Evolutionary conservation across 1,284 basidiomycete genomes (phyloP).

Genomic region (Trichosporon ovoides): DNA sequence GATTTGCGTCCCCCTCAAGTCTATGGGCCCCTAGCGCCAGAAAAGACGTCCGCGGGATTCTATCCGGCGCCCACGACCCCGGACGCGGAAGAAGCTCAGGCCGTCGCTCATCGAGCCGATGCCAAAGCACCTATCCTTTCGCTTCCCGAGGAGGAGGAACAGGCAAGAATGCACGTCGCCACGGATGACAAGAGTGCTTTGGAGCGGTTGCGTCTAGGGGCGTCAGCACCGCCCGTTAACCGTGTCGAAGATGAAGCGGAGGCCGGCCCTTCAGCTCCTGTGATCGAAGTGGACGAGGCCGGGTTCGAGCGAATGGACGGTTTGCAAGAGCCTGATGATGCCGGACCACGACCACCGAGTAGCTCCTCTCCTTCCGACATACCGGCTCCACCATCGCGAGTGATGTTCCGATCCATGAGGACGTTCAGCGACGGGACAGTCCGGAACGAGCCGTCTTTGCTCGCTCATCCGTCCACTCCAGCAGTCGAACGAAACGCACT

Average conservation of each 20-base stretch:
- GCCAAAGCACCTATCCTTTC: slow-evolving; percentile 29
- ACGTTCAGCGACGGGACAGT: slow-evolving; percentile 9
- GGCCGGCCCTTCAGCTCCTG: slow-evolving; percentile 31
- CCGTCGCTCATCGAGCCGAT: slow-evolving; percentile 36
- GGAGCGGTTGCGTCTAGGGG: slow-evolving; percentile 41
- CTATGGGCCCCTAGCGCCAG: slow-evolving; percentile 16
- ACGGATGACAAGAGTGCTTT: slow-evolving; percentile 48
- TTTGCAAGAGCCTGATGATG: not conserved
- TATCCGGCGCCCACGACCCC: slow-evolving; percentile 47
- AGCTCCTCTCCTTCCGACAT: slow-evolving; percentile 9
- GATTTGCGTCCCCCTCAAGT: not conserved
- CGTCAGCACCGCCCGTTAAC: slow-evolving; percentile 37
- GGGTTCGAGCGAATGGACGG: slow-evolving; percentile 37
- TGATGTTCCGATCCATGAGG: slow-evolving; percentile 15
- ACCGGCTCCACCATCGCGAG: slow-evolving; percentile 20
- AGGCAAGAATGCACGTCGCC: slow-evolving; percentile 36
- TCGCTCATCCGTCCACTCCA: not conserved
- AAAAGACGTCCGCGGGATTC: slow-evolving; percentile 43
- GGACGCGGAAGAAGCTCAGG: slow-evolving; percentile 43
- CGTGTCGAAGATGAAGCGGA: slow-evolving; percentile 5
- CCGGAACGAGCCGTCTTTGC: slow-evolving; percentile 1
- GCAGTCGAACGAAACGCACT: not conserved
- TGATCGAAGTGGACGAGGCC: slow-evolving; percentile 41
- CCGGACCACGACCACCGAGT: not conserved
- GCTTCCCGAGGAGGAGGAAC: slow-evolving; percentile 13